Percentiles rank a stretch among this genome's conserved stretches.
These are phyloP conservation scores for Aspergillus sp. DNA, from an alignment of 2,329 filamentous ascomycete genomes.

Conservation along the genomic window DNA sequence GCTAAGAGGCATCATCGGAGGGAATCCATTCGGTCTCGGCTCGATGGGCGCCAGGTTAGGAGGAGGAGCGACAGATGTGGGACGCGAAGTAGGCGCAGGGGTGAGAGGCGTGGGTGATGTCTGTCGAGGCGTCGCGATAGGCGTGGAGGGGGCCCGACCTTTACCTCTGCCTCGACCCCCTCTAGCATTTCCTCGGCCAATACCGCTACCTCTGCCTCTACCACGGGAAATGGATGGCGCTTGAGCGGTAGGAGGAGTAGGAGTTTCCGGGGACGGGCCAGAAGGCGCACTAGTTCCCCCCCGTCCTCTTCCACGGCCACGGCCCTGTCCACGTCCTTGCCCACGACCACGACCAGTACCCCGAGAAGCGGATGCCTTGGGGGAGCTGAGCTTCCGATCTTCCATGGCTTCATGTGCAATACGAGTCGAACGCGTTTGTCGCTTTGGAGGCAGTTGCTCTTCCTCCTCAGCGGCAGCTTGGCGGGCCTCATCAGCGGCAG, in stretches of 20 bases:
- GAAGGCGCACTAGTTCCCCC: conserved; percentile 17
- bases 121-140: conserved; percentile 4
- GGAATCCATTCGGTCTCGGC: conserved; percentile 10
- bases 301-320: conserved; percentile 25
- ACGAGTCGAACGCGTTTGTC: conserved; percentile 25
- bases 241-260: conserved; percentile 3
- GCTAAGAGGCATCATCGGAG: conserved; percentile 3
- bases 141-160: conserved; percentile 12
- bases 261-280: conserved; percentile 15
- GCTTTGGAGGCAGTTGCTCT: conserved; percentile 20
- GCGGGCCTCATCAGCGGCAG: conserved; percentile 21
- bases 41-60: conserved; percentile 12
- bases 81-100: neutral
- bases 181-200: neutral
- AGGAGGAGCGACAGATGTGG: neutral
- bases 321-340: conserved; percentile 1
- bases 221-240: neutral
- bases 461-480: conserved; percentile 19
- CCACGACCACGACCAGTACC: conserved; percentile 16
- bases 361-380: conserved; percentile 8
- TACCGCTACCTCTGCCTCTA: neutral
- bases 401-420: conserved; percentile 15
- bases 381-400: conserved; percentile 11
- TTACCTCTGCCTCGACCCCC: conserved; percentile 13
- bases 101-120: neutral